Evolutionary conservation across 1,284 basidiomycete species (phyloP), one percentile per base, ranked within the genome.

Genomic region (Vanrija pseudolonga): DNA sequence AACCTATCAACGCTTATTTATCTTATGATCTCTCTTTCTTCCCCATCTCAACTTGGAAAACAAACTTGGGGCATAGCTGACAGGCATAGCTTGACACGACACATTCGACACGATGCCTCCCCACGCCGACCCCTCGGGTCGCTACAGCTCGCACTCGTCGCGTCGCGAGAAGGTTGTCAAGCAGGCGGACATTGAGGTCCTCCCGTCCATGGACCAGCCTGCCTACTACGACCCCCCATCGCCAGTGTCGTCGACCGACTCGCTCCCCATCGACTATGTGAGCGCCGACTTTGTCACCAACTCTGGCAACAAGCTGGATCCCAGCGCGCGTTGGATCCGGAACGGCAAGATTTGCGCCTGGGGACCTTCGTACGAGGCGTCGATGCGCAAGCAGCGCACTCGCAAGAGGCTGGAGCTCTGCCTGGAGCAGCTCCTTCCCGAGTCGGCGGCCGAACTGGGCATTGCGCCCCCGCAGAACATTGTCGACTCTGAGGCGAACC

Each of bases 281-380:
- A 49, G 54, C 44, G 56, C 61, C 26, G 54, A 64, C 32, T 46
- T 68, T 20, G 49, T 55, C n/a, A 62, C 60, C 45, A 78, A 78
- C 51, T 67, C 68, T 3, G 70, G 71, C 26, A 67, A 68, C 60
- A 78, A 78, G 64, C 67, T 72, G 8, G 55, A 69, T 18, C 57
- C 55, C 0, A 57, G 64, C n/a, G 64, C 71, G 3, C 64, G 71
- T 24, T 76, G 68, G 55, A 65, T 72, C 50, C 68, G 75, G 6
- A 60, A 60, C 15, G 75, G 75, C 40, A 77, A 77, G 60, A 70
- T 74, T 44, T 72, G 64, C 47, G 67, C 73, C 4, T 78, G 76
- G 76, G 69, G 66, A 9, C 73, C 73, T 9, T 56, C 66, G 24
- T 75, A 64, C 53, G 71, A 76, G 38, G 69, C 71, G n/a, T 60